phyloP scores from a whole-genome alignment of 768 basidiomycete genomes.

The Rhizopogon salebrosus region DNA sequence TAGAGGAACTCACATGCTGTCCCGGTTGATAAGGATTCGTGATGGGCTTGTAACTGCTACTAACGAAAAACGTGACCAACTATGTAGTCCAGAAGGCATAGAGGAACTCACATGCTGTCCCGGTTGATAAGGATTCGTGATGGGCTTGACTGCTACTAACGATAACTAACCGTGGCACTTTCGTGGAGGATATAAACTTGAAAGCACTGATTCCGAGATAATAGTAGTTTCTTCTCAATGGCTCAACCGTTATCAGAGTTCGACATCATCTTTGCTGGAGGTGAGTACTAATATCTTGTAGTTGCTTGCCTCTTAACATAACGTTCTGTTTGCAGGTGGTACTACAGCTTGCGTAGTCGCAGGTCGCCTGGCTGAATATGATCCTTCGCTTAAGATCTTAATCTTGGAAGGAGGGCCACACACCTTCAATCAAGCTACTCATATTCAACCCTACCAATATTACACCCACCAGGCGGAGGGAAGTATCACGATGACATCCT shows the following conservation, averaged over 20 bases:
- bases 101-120: background rate
- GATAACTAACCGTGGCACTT: background rate
- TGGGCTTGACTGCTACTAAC: too few species aligned
- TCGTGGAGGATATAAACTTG: background rate
- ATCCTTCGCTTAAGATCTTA: conserved; percentile 23
- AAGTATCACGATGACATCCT: conserved; percentile 13
- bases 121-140: background rate
- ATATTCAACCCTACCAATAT: conserved; percentile 17
- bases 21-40: too few species aligned
- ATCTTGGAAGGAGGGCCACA: conserved; percentile 21
- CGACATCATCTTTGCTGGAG: background rate
- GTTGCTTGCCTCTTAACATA: background rate
- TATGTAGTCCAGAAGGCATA: too few species aligned
- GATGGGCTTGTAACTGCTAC: too few species aligned
- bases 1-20: background rate
- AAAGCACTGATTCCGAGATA: background rate
- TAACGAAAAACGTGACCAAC: too few species aligned
- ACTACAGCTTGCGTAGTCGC: conserved; percentile 24
- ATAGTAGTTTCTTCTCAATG: background rate
- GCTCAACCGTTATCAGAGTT: background rate
- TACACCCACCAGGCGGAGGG: conserved; percentile 10
- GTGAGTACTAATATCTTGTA: background rate
- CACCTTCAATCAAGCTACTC: conserved; percentile 12
- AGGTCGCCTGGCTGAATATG: conserved; percentile 18
- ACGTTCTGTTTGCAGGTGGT: conserved; percentile 11